These are phyloP conservation scores for Penicillium sp. DNA, from an alignment of 2,329 filamentous ascomycete species.

Conservation along the genomic window DNA sequence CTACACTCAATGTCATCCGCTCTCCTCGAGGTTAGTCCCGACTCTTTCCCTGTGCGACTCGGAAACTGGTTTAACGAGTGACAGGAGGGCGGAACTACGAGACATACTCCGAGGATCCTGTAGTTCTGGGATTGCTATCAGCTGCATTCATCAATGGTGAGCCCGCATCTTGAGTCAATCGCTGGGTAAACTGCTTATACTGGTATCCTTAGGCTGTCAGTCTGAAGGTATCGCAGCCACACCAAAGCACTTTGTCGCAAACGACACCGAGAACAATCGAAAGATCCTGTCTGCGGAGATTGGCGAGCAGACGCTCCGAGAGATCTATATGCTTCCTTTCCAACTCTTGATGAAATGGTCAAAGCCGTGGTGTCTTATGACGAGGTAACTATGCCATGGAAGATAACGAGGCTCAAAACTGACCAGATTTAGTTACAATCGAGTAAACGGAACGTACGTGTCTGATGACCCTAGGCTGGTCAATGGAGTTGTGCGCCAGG, in stretches of 20 bases:
- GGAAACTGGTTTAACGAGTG: no score
- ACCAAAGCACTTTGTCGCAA: background rate
- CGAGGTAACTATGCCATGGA: background rate
- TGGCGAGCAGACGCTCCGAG: background rate
- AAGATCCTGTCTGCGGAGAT: background rate
- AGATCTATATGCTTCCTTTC: background rate
- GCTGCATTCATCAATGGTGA: background rate
- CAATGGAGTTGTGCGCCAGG: background rate
- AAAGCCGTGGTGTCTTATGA: background rate
- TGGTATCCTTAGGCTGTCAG: background rate
- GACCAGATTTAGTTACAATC: background rate
- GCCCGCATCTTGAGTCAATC: no score
- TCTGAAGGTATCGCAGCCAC: background rate
- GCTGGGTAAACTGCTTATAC: background rate
- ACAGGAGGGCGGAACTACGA: background rate
- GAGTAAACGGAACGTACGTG: constrained; percentile 7
- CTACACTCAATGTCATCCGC: constrained; percentile 3
- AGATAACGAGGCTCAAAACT: no score
- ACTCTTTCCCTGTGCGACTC: background rate
- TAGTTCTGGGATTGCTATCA: background rate
- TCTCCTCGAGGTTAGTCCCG: background rate
- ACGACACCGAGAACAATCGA: background rate
- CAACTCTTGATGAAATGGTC: background rate
- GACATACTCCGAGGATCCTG: background rate
- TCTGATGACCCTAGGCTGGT: background rate